Evolutionary conservation across 23 red algal species (phyloP), one percentile per base, ranked within the genome.

Genomic region (Gracilaria caudata): DNA sequence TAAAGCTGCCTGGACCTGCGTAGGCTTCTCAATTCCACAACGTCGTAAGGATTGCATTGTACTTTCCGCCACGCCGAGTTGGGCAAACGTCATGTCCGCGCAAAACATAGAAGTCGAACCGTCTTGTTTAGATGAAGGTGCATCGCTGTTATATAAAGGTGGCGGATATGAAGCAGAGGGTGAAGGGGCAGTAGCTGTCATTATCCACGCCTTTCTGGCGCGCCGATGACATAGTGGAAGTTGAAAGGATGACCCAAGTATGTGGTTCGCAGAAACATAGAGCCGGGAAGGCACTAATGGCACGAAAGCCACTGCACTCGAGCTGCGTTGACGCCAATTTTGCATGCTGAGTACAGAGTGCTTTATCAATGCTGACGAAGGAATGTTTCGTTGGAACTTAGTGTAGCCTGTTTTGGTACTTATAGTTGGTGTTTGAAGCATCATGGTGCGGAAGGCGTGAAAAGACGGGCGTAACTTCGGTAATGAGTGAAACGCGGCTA

Each of bases 1-100:
- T 25, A 81, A 35, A 35, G 82, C 58, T 36, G 90, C 80, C 73
- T 93, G 90, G 0, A 72, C 90, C 39, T 61, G 55, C 4, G 90
- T 86, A 14, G 90, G 90, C 44, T 72, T 86, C 9, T 45, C 28
- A 17, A 93, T 79, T 17, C 81, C 81, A 26, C 39, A 51, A 14
- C 33, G 29, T 4, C 35, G 13, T 19, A 93, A 81, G 11, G 53
- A 26, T 19, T 45, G 44, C 4, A 38, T 41, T n/a, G 45, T 38
- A 25, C 34, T 26, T 3, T 66, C 60, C 29, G 61, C 13, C 21
- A 86, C 60, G 35, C 90, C 90, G 43, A 93, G 80, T 32, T 66
- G 59, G 6, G 49, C 60, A 55, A 93, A 86, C 19, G 80, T 46
- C 55, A 60, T 79, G 21, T 66, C 81, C 4, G 41, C 4, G 19